Conservation (phyloP, 257 asterid species). For the Linaria vulgaris region DNA sequence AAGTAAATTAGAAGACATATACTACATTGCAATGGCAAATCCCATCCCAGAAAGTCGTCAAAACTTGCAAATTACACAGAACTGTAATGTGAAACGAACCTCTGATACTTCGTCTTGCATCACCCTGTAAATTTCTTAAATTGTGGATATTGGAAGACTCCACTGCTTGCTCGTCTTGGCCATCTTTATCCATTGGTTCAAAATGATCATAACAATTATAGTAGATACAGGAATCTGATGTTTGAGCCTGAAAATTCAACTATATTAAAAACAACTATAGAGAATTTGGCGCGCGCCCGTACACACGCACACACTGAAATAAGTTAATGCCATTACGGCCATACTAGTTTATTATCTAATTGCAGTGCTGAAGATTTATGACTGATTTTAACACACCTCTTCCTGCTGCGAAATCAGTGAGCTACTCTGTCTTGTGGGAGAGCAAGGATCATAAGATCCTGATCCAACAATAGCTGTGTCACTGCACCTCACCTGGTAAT, state of each 20-base stretch:
- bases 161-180: slow-evolving; percentile 39
- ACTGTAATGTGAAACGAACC: slow-evolving; percentile 42
- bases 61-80: slow-evolving; percentile 19
- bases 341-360: no score
- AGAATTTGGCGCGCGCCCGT: not conserved
- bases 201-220: slow-evolving; percentile 73
- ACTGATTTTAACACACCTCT: no score
- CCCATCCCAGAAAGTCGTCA: not conserved
- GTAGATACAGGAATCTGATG: slow-evolving; percentile 59
- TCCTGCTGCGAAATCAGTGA: slow-evolving; percentile 33
- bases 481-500: slow-evolving; percentile 56
- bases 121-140: slow-evolving; percentile 28
- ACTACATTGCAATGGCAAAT: not conserved
- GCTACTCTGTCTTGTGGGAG: slow-evolving; percentile 46
- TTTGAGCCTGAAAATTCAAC: slow-evolving; percentile 45
- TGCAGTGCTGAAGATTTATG: no score
- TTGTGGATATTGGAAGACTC: slow-evolving; percentile 29
- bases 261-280: slow-evolving; percentile 21
- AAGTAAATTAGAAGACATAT: not conserved
- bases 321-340: no score
- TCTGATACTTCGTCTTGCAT: slow-evolving; percentile 38
- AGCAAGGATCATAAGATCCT: slow-evolving; percentile 55
- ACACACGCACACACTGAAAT: not conserved
- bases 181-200: slow-evolving; percentile 41
- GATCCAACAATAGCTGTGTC: slow-evolving; percentile 54